Base-by-base conservation (phyloP, 106 monocot species). In the Allium cepa region DNA sequence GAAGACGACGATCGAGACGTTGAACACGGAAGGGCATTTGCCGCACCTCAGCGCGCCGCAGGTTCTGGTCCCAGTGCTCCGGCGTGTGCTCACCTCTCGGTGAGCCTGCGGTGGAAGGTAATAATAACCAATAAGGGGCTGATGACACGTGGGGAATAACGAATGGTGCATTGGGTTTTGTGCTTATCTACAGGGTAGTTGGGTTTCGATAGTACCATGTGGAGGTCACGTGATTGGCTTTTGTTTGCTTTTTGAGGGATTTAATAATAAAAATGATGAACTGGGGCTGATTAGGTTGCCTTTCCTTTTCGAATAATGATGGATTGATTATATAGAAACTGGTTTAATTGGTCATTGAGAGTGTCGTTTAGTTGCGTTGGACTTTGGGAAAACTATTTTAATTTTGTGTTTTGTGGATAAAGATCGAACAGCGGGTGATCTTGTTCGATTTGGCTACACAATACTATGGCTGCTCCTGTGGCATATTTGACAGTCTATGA, bases 21-120 rank as follows among this genome's bases (percentile, higher is more conserved):
- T 99, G 59, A 69, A 78, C 55, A 84, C 80, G 13, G 97, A 99
- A 70, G 92, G 97, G 9, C 97, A 99, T 73, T 89, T 99, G 15
- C 97, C 97, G n/a, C 97, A 99, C 68, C 97, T 99, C 80, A 82
- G 82, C 80, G 92, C 86, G 5, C 97, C 97, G 2, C 74, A 71
- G 15, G 62, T 87, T 3, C 82, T 99, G 28, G 84, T 71, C 17
- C 80, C 78, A 26, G 87, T 87, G 15, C 84, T 99, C 81, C 89
- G 89, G 73, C 92, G 82, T 1, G 75, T 87, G 0, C 76, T 97
- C 36, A 8, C 55, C 56, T 28, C 67, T 10, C 79, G 79, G 53
- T 76, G 82, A 83, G 26, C 49, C 28, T 16, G 18, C 62, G 0
- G 6, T 62, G 7, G 47, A 13, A 61, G 10, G 50, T 27, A 49